Conservation (phyloP, 352 stramenopile genomes). For the Globisporangium solare region DNA sequence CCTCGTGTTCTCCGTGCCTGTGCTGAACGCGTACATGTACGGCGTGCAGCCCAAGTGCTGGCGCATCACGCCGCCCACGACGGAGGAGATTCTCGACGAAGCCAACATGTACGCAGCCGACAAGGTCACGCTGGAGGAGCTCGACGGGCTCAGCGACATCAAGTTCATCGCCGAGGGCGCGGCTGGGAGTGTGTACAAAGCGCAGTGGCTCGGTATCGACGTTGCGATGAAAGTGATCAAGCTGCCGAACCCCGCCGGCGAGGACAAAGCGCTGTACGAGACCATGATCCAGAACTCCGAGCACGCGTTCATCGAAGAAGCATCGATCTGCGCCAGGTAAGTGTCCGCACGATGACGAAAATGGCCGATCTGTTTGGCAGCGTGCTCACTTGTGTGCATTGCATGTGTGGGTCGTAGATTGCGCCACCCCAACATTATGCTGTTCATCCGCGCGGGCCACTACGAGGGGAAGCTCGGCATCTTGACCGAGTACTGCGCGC, state of each 20-base stretch:
- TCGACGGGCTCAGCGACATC: conserved; percentile 15
- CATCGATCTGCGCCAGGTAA: conserved; percentile 39
- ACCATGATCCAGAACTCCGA: conserved; percentile 55
- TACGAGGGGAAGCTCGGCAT: conserved; percentile 61
- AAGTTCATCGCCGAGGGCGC: conserved; percentile 48
- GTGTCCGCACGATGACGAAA: no score
- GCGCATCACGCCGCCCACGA: conserved; percentile 8
- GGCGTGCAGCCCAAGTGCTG: conserved; percentile 51
- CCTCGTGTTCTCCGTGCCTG: conserved; percentile 44
- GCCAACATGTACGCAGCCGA: conserved; percentile 10
- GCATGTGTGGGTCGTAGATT: conserved; percentile 10
- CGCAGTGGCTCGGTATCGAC: conserved; percentile 72
- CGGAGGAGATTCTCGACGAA: conserved; percentile 13
- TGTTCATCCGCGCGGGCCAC: conserved; percentile 65
- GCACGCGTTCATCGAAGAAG: conserved; percentile 66
- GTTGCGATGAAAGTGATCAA: conserved; percentile 70
- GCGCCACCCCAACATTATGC: conserved; percentile 66
- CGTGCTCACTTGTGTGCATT: no score
- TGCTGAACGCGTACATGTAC: conserved; percentile 64
- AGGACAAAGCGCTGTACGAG: conserved; percentile 44
- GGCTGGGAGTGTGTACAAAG: conserved; percentile 60
- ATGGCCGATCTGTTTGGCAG: no score
- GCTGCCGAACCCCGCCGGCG: conserved; percentile 24
- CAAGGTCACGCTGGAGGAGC: conserved; percentile 24
- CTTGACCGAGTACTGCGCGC: conserved; percentile 64